Base-by-base conservation (phyloP, 345 rosid species). In the Salix purpurea region DNA sequence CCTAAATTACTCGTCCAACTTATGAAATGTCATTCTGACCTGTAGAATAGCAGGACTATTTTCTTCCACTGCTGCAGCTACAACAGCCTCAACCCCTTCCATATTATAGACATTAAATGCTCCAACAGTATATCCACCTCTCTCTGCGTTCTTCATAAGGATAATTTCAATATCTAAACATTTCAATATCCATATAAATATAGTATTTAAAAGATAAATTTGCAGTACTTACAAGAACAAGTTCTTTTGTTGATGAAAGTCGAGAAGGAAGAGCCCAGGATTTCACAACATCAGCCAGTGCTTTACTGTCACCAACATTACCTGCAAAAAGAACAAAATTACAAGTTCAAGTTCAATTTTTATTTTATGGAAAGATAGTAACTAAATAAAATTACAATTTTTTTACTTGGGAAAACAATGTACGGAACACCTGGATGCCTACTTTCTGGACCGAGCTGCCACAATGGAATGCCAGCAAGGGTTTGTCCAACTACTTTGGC, bases 41-140 rank as follows among this genome's bases (percentile, higher is more conserved):
- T 95, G 99, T 77, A 95, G 83, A 77, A 95, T 95, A 80, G 97
- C 99, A 73, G 99, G 99, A 80, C 97, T 92, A 26, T 78, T 83
- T 89, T 92, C 94, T 83, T 89, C 91, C 90, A 90, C 99, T 61
- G 99, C 99, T 46, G 99, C 99, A 85, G 95, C 89, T 77, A 95
- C 88, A 80, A 95, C 97, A 74, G 99, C 99, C 83, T 89, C 88
- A 61, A 91, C 85, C 83, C 99, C 99, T 87, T 95, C 99, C 84
- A 95, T 77, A 84, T 92, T 95, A 79, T 95, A 95, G 72, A 95
- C 97, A 71, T 95, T 95, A 84, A 95, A 95, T 79, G 99, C 99
- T 69, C 99, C 99, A 79, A 95, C 83, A 36, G 99, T 97, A 88
- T 92, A 95, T 73, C 91, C 88, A 80, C 90, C 99, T 48, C 82